phyloP scores from a whole-genome alignment of 768 basidiomycete genomes.

The Calocera viscosa region DNA sequence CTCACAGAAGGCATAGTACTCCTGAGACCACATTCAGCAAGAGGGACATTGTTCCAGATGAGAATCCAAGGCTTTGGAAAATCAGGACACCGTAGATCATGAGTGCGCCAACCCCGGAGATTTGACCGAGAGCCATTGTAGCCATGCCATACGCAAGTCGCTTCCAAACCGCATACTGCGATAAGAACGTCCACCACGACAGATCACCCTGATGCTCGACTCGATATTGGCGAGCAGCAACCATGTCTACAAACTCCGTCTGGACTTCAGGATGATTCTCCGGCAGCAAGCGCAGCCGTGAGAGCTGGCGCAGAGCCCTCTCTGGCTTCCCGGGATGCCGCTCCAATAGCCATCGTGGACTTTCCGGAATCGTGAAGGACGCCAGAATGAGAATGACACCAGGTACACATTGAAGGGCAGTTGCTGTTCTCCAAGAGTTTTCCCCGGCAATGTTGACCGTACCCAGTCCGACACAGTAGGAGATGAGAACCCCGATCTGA shows the following conservation, averaged over 20 bases:
- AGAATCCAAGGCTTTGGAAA: not conserved
- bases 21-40: slow-evolving; percentile 1
- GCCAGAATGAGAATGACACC: not conserved
- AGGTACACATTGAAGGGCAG: not conserved
- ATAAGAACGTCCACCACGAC: not conserved
- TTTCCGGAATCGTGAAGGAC: slow-evolving; percentile 1
- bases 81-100: slow-evolving; percentile 4
- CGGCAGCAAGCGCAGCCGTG: not conserved
- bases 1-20: not conserved
- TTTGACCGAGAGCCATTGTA: not conserved
- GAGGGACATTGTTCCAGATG: not conserved
- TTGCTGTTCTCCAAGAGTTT: not conserved
- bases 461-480: not conserved
- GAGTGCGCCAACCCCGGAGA: not conserved
- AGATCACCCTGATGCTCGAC: not conserved
- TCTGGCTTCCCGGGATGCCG: not conserved
- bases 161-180: not conserved
- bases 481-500: slow-evolving; percentile 5
- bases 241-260: not conserved
- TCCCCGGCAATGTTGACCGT: not conserved
- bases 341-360: not conserved
- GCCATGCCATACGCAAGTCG: slow-evolving; percentile 1
- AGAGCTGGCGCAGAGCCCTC: not conserved
- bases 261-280: not conserved
- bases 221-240: not conserved